Base-by-base conservation (phyloP, 192 early-diverging fungal genomes). In the Coemansia sp. region DNA sequence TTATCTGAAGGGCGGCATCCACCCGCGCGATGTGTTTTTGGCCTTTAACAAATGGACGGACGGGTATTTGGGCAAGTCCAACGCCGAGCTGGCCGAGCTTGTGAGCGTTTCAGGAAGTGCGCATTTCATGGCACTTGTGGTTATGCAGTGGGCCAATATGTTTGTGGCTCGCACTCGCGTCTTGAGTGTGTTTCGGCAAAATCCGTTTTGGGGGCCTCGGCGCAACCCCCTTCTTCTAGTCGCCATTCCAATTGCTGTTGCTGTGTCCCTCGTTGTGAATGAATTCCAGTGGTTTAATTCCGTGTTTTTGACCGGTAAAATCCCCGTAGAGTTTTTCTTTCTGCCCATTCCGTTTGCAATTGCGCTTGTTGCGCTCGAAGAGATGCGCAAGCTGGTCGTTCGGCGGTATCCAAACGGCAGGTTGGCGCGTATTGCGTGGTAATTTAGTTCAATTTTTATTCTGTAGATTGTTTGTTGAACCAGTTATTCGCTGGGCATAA, bases 321-420 rank as follows among this genome's bases (percentile, higher is more conserved):
- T 89, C 23, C 89, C 87, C 10, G 68, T 65, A 1, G 74, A 74
- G 74, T 86, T 78, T 67, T 89, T 84, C 82, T 82, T 87, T 57
- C 69, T 87, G 19, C 88, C 88, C 1, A 59, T 88, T 21, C 73
- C 78, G 10, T 82, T 82, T 57, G 85, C 78, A 2, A 9, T 85
- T 8, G 61, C 63, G n/a, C 70, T 89, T 49, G 25, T 89, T 20
- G 37, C 71, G 2, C 63, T 80, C 23, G 88, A 89, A 54, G 88
- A 89, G 65, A 17, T 78, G 15, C 65, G 88, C 31, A 89, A 89
- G 62, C 23, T 71, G 22, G 31, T 72, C 9, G 85, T 87, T 5
- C 66, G 88, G 14, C 15, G 57, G 26, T 66, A 53, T 20, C 75
- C 75, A 0, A 22, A 11, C 7, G 65, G 66, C 31, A 15, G 64